phyloP scores from a whole-genome alignment of 139 green algal genomes.

The Edaphochlamys debaryana region DNA sequence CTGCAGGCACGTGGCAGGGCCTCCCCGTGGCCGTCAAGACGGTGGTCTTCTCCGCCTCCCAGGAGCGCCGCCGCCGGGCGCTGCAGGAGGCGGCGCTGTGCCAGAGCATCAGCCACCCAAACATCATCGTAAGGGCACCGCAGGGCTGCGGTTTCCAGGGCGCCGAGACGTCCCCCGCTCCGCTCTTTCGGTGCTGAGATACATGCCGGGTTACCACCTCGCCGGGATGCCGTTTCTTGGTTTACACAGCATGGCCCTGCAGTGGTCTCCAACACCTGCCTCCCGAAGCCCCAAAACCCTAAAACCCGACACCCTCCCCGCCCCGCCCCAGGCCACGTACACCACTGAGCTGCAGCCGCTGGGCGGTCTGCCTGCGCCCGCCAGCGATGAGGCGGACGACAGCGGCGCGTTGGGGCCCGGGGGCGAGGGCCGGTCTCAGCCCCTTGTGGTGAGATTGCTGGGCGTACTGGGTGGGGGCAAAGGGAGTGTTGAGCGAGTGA shows the following conservation, averaged over 20 bases:
- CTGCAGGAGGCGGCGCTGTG: slow-evolving; percentile 51
- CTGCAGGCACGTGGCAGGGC: slow-evolving; percentile 37
- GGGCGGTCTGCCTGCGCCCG: background rate
- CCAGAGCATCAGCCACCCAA: slow-evolving; percentile 25
- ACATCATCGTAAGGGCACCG: background rate
- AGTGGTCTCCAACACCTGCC: background rate
- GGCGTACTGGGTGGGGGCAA: too few relatives aligned
- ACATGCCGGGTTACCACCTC: too few relatives aligned
- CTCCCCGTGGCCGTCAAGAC: slow-evolving; percentile 40
- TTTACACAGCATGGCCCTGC: background rate
- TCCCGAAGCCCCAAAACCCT: background rate
- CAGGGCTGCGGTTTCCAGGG: too few relatives aligned
- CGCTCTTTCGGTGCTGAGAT: too few relatives aligned
- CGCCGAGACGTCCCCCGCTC: too few relatives aligned
- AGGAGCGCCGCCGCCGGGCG: slow-evolving; percentile 13
- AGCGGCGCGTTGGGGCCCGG: too few relatives aligned
- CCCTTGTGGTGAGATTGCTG: too few relatives aligned
- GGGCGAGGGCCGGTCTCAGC: too few relatives aligned
- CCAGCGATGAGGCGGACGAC: too few relatives aligned
- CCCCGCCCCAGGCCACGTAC: background rate
- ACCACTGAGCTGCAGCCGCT: background rate
- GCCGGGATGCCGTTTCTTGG: background rate
- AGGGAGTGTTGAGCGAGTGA: too few relatives aligned
- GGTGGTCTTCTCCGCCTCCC: background rate
- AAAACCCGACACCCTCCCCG: background rate